These are phyloP conservation scores for Hypoxylon rickii DNA, from an alignment of 495 filamentous ascomycete species.

Conservation along the genomic window DNA sequence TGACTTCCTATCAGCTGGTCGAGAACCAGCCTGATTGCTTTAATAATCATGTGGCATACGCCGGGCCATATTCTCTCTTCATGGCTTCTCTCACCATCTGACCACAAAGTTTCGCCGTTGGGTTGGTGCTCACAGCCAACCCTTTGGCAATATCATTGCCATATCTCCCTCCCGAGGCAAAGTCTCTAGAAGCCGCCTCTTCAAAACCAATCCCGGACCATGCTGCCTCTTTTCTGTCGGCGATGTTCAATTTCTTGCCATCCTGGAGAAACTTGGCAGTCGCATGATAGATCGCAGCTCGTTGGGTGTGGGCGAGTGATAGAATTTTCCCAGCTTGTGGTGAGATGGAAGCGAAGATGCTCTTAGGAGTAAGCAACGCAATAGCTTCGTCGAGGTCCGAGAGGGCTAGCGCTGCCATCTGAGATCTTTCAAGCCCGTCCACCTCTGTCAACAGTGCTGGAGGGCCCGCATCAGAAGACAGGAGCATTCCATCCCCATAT, in stretches of 20 bases:
- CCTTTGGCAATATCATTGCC: slow-evolving; percentile 78
- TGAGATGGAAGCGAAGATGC: slow-evolving; percentile 58
- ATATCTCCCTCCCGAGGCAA: slow-evolving; percentile 74
- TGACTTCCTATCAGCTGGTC: too few species aligned
- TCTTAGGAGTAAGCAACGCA: slow-evolving; percentile 60
- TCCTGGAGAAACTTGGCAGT: slow-evolving; percentile 56
- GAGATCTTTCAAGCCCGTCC: slow-evolving; percentile 34
- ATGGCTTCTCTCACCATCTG: slow-evolving; percentile 85
- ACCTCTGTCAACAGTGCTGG: slow-evolving; percentile 38
- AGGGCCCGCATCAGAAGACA: slow-evolving; percentile 29
- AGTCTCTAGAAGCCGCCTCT: slow-evolving; percentile 72
- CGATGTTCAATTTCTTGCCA: slow-evolving; percentile 27
- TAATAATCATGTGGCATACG: slow-evolving; percentile 36
- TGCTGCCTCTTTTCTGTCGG: slow-evolving; percentile 40
- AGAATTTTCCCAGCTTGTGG: slow-evolving; percentile 64
- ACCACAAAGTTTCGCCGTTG: slow-evolving; percentile 86
- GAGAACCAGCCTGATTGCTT: background rate
- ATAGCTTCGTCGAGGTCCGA: slow-evolving; percentile 71
- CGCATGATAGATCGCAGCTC: slow-evolving; percentile 70
- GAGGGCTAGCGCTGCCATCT: slow-evolving; percentile 52
- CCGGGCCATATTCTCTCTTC: slow-evolving; percentile 68
- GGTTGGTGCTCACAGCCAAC: slow-evolving; percentile 80
- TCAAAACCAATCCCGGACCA: slow-evolving; percentile 64
- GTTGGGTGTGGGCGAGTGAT: slow-evolving; percentile 74
- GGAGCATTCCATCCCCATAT: slow-evolving; percentile 55